These are phyloP conservation scores for Thecaphora frezii DNA, from an alignment of 1,284 basidiomycete species.

Conservation along the genomic window DNA sequence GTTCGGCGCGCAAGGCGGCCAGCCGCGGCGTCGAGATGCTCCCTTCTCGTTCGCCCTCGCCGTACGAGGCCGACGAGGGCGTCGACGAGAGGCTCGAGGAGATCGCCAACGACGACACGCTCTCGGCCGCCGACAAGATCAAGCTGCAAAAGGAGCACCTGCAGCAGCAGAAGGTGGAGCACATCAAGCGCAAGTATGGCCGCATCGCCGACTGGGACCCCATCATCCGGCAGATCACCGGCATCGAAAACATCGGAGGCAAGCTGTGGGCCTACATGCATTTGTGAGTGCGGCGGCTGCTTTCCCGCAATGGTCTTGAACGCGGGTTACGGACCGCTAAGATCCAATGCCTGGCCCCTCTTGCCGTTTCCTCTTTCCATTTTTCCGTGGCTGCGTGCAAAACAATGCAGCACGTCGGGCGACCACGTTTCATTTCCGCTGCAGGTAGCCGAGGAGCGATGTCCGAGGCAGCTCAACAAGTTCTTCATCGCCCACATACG, in stretches of 20 bases:
- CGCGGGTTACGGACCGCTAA: not conserved
- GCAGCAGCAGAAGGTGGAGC: conserved; percentile 13
- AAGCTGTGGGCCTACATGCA: not conserved
- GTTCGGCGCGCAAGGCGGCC: not conserved
- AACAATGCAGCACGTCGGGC: not conserved
- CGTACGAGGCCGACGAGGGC: conserved; percentile 8
- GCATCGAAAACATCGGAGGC: conserved; percentile 14
- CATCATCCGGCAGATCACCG: conserved; percentile 30
- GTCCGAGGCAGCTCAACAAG: not conserved
- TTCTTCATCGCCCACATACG: not conserved
- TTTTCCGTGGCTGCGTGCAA: not conserved
- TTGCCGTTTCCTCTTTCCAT: not conserved
- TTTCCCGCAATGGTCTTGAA: not conserved
- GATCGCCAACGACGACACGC: conserved; percentile 14
- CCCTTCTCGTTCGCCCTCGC: conserved; percentile 7
- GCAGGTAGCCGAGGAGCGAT: not conserved
- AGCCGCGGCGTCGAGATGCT: not conserved
- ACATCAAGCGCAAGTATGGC: conserved; percentile 23
- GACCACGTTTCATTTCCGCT: not conserved
- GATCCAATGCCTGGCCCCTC: not conserved
- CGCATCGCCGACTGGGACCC: conserved; percentile 41
- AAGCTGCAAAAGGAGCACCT: conserved; percentile 24
- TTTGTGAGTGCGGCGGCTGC: not conserved
- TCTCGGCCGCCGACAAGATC: conserved; percentile 11
- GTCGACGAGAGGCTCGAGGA: conserved; percentile 9